Conservation (phyloP, 2,329 filamentous ascomycete genomes). For the Neurospora sp. region DNA sequence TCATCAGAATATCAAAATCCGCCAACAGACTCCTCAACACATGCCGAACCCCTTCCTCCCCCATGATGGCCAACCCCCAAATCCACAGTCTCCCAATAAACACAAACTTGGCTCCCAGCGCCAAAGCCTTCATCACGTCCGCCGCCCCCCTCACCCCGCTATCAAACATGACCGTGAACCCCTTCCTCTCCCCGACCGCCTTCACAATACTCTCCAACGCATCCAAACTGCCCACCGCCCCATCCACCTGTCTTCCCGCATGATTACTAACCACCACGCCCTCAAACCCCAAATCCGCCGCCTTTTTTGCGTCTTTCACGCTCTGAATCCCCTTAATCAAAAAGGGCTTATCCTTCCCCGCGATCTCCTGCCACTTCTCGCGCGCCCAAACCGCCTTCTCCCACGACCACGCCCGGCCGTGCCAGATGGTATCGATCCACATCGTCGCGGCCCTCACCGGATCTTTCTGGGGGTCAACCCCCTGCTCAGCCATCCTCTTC, state of each 20-base stretch:
- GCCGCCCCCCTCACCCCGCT: conserved; percentile 44
- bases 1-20: conserved; percentile 47
- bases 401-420: conserved; percentile 49
- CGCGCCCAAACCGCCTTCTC: conserved; percentile 46
- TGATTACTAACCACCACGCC: conserved; percentile 50
- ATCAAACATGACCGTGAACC: conserved; percentile 53
- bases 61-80: conserved; percentile 47
- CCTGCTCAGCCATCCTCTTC: conserved; percentile 35
- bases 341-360: conserved; percentile 42
- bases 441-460: conserved; percentile 35
- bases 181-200: conserved; percentile 45
- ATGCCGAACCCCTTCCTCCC: conserved; percentile 43
- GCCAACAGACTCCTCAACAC: conserved; percentile 39
- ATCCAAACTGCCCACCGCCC: conserved; percentile 43
- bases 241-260: conserved; percentile 47
- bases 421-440: conserved; percentile 21
- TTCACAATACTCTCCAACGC: conserved; percentile 52
- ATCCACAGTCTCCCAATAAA: conserved; percentile 48
- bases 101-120: conserved; percentile 46
- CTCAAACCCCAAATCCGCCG: conserved; percentile 33
- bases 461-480: conserved; percentile 36
- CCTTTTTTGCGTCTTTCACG: conserved; percentile 37
- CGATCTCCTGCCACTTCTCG: conserved; percentile 16
- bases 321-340: conserved; percentile 50
- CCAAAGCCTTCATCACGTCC: conserved; percentile 48